Base-by-base conservation (phyloP, 2,329 filamentous ascomycete species). In the Grosmannia clavigera region DNA sequence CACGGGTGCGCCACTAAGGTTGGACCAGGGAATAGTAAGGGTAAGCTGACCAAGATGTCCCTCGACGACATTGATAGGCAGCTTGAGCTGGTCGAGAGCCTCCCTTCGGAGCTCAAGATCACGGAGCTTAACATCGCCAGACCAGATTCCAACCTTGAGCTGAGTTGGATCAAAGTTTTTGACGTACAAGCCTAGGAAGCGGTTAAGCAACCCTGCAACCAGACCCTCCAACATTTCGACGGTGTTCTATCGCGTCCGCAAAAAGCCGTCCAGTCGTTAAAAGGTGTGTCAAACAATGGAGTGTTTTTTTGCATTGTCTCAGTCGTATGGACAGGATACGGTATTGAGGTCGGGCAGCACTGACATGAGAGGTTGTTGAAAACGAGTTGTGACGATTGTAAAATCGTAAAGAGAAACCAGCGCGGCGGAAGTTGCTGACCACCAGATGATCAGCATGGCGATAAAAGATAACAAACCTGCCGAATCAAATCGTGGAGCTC, bases 171-270 rank as follows among this genome's bases (percentile, higher is more conserved):
- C 94, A 72, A 99, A 99, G 76, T 99, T 97, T 81, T 95, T 92
- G 74, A 99, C 92, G 74, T 99, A 99, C 88, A 97, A 96, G 81
- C 94, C 95, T 83, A 99, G 78, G 76, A 99, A 97, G 78, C 95
- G 88, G 79, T 99, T 99, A 68, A 99, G 86, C 79, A 99, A 81
- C 75, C 92, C 95, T 68, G 94, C 91, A 65, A 97, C 94, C 67
- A 99, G 81, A 67, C 92, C 90, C 82, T 99, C 94, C 77, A 99
- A 84, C 94, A 99, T 99, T 69, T 72, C 80, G 80, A 76, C 73
- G 72, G 73, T 68, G 73, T 71, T 43, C 5, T 22, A 43, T 57
- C 55, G 40, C 55, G 14, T 35, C 27, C 29, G 27, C 38, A 27
- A 19, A 33, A 19, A 35, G 25, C 38, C 14, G 22, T 46, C 9